These are phyloP conservation scores for Hyaloperonospora brassicae DNA, from an alignment of 352 stramenopile species.

Conservation along the genomic window DNA sequence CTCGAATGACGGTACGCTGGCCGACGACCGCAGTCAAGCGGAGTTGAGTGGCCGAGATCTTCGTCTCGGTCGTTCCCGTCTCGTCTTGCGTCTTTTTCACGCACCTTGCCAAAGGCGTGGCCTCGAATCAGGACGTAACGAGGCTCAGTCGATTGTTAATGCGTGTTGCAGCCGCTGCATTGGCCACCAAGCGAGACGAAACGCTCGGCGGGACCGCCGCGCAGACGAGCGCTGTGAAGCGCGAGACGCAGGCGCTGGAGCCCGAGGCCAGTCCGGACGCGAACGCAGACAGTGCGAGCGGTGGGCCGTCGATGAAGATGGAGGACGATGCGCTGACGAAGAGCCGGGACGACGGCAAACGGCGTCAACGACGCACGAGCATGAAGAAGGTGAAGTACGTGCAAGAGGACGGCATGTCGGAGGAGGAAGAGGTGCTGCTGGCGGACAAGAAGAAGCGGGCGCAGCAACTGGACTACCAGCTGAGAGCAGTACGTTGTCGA, in stretches of 20 bases:
- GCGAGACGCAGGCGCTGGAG: slow-evolving; percentile 4
- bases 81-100: slow-evolving; percentile 8
- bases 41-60: slow-evolving; percentile 2
- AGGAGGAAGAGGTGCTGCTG: slow-evolving; percentile 47
- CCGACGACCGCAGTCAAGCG: background rate
- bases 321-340: slow-evolving; percentile 8
- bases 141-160: background rate
- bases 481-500: slow-evolving; percentile 30
- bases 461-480: slow-evolving; percentile 73
- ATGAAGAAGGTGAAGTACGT: slow-evolving; percentile 70
- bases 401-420: slow-evolving; percentile 59
- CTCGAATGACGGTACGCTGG: slow-evolving; percentile 10
- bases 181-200: slow-evolving; percentile 3
- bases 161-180: slow-evolving; percentile 1
- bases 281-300: background rate
- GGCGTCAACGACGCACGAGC: slow-evolving; percentile 34
- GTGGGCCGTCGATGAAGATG: slow-evolving; percentile 1
- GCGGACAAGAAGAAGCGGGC: slow-evolving; percentile 62
- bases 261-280: slow-evolving; percentile 8
- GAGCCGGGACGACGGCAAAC: slow-evolving; percentile 12
- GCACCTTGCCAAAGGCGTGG: background rate
- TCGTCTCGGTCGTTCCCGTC: slow-evolving; percentile 4
- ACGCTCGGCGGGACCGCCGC: background rate
- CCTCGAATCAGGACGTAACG: slow-evolving; percentile 1
- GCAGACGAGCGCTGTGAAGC: background rate